Evolutionary conservation across 345 rosid species (phyloP), one percentile per base, ranked within the genome.

Genomic region (Murraya koenigii): DNA sequence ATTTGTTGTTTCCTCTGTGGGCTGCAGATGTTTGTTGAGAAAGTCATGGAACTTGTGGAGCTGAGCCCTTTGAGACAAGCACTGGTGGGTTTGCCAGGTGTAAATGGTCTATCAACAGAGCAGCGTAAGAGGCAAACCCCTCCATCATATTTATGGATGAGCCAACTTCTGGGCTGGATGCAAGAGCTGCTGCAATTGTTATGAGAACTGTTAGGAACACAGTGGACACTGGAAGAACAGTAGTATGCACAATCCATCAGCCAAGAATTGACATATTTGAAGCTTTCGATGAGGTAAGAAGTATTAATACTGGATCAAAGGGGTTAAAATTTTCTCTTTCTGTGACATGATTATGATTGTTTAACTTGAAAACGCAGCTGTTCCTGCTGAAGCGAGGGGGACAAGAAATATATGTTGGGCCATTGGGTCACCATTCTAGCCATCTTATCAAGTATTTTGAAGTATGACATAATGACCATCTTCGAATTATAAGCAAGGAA

Each of bases 81-180:
- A 25, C 77, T 90, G 26, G 96, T 94, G 19, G 98, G 98, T 28
- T 81, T 94, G 68, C 98, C 98, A 4, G 97, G 98, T 30, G 90
- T 86, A 74, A 90, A 75, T 81, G 98, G 98, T 64, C 83, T 92
- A n/a, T 92, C 98, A 25, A 91, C 92, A 0, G 97, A 94, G 87
- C 97, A 94, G 69, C 87, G 98, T 65, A 94, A 94, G 79, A 84
- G 98, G 96, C 98, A 28, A 94, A 94, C 82, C 98, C 98, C 11
- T 92, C 97, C 2, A 92, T 92, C 41, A 92, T 92, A 73, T 92
- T 94, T 85, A 90, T 94, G 98, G 98, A 94, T 15, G 97, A 94
- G 80, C 97, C 97, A 66, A 94, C 98, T 73, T 94, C 98, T 20
- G 98, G 98, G 49, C 84, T 94, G 28, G 98, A 94, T 80, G 98